Conservation (phyloP, 306 rosid genomes). For the Sicyos baderoa region DNA sequence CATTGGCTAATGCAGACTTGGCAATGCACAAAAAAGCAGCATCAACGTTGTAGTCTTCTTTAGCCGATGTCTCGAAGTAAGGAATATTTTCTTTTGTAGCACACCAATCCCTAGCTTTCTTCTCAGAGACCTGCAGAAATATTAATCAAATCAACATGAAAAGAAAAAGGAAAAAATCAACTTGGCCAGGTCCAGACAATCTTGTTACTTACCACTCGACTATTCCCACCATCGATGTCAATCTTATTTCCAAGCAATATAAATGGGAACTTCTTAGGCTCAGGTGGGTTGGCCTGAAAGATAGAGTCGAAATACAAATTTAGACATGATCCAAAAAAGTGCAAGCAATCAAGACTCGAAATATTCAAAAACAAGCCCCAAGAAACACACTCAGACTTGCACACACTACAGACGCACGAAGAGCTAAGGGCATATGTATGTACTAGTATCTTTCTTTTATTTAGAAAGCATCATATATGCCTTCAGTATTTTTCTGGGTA, state of each 20-base stretch:
- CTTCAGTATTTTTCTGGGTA: neutral
- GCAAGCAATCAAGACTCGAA: neutral
- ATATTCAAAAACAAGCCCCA: neutral
- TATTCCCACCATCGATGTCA: slow-evolving; percentile 91
- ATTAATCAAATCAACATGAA: slow-evolving; percentile 26
- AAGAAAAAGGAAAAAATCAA: slow-evolving; percentile 2
- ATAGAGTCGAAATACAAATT: slow-evolving; percentile 1
- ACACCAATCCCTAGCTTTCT: slow-evolving; percentile 80
- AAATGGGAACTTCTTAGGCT: slow-evolving; percentile 68
- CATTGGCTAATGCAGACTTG: slow-evolving; percentile 72
- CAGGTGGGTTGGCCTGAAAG: slow-evolving; percentile 62
- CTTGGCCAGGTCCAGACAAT: slow-evolving; percentile 7
- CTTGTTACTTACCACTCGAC: slow-evolving; percentile 91
- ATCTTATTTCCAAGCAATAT: slow-evolving; percentile 89
- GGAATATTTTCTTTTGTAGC: slow-evolving; percentile 65
- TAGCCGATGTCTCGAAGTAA: slow-evolving; percentile 90
- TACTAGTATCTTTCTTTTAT: neutral
- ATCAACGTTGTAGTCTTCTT: slow-evolving; percentile 82
- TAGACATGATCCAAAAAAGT: neutral
- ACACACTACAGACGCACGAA: neutral
- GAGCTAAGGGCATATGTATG: neutral
- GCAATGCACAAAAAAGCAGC: slow-evolving; percentile 76
- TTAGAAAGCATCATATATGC: neutral
- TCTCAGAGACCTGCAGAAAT: slow-evolving; percentile 70
- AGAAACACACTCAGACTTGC: neutral